These are phyloP conservation scores for Salix koriyanagi DNA, from an alignment of 345 rosid genomes.

Conservation along the genomic window DNA sequence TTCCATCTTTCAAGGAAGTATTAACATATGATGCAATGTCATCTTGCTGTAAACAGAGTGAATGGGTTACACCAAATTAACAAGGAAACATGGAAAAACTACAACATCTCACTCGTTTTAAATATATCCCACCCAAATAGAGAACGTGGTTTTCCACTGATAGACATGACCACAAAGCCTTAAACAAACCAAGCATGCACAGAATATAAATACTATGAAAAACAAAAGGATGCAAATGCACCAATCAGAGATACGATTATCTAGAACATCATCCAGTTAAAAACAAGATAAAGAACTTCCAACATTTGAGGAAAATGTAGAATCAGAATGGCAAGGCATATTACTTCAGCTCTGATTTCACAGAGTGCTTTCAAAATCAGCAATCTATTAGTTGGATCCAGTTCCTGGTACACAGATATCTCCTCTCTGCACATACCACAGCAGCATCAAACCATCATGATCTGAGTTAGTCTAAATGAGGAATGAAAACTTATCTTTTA, in stretches of 20 bases:
- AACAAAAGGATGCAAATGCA: not conserved
- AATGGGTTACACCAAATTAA: slow-evolving; percentile 6
- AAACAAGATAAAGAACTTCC: not conserved
- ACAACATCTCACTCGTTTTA: slow-evolving; percentile 3
- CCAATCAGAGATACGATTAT: not conserved
- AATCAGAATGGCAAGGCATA: not conserved
- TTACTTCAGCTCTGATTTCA: slow-evolving; percentile 78
- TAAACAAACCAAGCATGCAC: not conserved
- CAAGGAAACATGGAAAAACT: not conserved
- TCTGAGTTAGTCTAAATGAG: not conserved
- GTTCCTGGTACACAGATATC: slow-evolving; percentile 52
- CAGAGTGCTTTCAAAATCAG: slow-evolving; percentile 72
- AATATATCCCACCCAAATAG: not conserved
- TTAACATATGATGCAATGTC: slow-evolving; percentile 56
- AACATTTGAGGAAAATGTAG: slow-evolving; percentile 9
- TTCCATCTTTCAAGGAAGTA: slow-evolving; percentile 45
- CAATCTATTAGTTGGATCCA: slow-evolving; percentile 56
- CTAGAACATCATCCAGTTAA: not conserved
- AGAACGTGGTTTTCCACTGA: not conserved
- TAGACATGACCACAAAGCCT: not conserved
- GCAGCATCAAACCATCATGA: slow-evolving; percentile 10
- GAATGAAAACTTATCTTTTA: not conserved
- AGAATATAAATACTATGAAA: not conserved
- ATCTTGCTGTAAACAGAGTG: slow-evolving; percentile 52
- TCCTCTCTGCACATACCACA: slow-evolving; percentile 53